Conservation (phyloP, 352 stramenopile genomes). For the Globisporangium cystogenes region DNA sequence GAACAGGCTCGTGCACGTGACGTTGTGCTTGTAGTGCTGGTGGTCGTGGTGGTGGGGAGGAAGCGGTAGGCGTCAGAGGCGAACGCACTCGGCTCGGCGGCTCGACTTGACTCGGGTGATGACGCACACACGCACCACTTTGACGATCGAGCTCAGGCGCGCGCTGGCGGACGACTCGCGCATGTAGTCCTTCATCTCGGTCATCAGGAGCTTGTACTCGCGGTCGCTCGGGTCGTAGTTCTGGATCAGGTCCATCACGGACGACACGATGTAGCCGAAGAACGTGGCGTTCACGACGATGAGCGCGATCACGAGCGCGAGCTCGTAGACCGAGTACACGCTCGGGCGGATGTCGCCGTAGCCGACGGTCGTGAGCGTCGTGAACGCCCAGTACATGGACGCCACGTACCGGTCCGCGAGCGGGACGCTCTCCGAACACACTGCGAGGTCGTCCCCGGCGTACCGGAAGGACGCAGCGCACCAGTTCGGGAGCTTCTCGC, state of each 20-base stretch:
- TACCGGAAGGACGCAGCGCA: conserved; percentile 36
- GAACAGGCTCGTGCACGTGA: conserved; percentile 69
- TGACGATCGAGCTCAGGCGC: conserved; percentile 62
- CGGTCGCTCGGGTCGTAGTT: conserved; percentile 75
- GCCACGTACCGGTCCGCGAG: conserved; percentile 64
- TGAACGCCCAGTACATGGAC: conserved; percentile 88
- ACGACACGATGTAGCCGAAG: conserved; percentile 80
- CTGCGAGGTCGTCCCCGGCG: conserved; percentile 7
- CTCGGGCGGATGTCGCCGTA: conserved; percentile 78
- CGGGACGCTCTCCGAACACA: conserved; percentile 34
- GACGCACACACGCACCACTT: conserved; percentile 31
- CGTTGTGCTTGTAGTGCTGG: conserved; percentile 74
- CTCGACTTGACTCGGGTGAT: neutral
- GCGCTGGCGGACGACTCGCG: conserved; percentile 50
- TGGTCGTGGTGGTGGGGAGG: too few relatives aligned
- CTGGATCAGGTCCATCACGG: conserved; percentile 76
- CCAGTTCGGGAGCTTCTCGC: conserved; percentile 36
- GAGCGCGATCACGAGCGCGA: conserved; percentile 67
- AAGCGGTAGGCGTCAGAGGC: neutral
- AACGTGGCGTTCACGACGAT: conserved; percentile 76
- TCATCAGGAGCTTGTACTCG: conserved; percentile 72
- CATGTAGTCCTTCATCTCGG: conserved; percentile 85
- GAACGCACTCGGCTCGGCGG: neutral
- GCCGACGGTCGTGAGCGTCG: conserved; percentile 87
- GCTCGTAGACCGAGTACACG: conserved; percentile 67